Evolutionary conservation across 2,329 filamentous ascomycete species (phyloP).

Genomic region (Talaromyces sp.): DNA sequence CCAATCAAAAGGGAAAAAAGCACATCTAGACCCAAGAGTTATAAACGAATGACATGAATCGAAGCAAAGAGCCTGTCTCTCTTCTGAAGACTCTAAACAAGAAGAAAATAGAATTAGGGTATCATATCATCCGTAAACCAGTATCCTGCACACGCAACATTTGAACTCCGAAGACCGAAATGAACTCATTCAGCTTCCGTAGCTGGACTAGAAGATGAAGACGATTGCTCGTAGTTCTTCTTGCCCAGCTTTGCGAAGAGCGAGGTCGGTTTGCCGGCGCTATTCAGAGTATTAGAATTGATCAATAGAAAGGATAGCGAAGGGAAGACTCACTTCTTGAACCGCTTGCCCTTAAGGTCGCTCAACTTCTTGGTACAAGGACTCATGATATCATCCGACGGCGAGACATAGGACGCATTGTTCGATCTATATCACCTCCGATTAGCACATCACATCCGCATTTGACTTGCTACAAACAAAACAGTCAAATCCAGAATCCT

Average conservation of each 20-base stretch:
- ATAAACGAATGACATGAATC: slow-evolving; percentile 5
- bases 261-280: slow-evolving; percentile 44
- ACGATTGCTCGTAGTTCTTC: slow-evolving; percentile 44
- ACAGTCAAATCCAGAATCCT: slow-evolving; percentile 4
- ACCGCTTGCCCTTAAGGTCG: slow-evolving; percentile 51
- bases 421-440: slow-evolving; percentile 26
- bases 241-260: slow-evolving; percentile 49
- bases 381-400: slow-evolving; percentile 51
- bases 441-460: not conserved
- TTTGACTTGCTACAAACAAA: not conserved
- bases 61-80: slow-evolving; percentile 20
- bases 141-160: slow-evolving; percentile 5
- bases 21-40: slow-evolving; percentile 6
- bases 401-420: slow-evolving; percentile 45
- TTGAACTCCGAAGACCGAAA: slow-evolving; percentile 3
- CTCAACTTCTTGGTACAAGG: slow-evolving; percentile 52
- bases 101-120: slow-evolving; percentile 19
- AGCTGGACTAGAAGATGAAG: slow-evolving; percentile 19
- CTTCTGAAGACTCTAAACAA: slow-evolving; percentile 17
- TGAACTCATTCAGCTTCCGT: slow-evolving; percentile 6
- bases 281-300: slow-evolving; percentile 21
- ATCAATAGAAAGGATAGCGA: not conserved
- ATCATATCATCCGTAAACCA: slow-evolving; percentile 17
- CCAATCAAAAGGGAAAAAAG: not conserved
- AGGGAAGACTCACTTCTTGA: slow-evolving; percentile 45